A percentile compares a stretch with the other conserved stretches of the same genome.
Evolutionary conservation across 176 grass and related monocot species (phyloP).

Genomic region (Oryza rufipogon): DNA sequence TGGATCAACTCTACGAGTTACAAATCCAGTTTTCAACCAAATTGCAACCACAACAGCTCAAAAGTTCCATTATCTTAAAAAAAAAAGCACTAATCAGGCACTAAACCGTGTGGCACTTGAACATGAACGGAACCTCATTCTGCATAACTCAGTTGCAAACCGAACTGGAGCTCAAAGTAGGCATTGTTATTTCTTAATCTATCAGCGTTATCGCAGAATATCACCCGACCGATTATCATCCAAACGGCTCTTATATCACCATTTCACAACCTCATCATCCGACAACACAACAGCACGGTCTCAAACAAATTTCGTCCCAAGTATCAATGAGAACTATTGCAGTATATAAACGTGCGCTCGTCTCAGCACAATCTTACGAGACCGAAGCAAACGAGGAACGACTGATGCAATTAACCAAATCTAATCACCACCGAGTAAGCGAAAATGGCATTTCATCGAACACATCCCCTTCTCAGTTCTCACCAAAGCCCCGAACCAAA

Average conservation of each 20-base stretch:
- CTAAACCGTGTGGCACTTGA: neutral
- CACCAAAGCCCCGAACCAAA: neutral
- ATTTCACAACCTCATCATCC: neutral
- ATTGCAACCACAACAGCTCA: neutral
- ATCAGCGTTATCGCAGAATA: too few species aligned
- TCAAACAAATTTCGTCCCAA: neutral
- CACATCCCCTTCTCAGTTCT: neutral
- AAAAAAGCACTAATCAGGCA: conserved; percentile 4
- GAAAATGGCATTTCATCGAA: conserved; percentile 13
- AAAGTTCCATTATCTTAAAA: neutral
- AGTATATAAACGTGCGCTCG: neutral
- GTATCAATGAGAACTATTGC: neutral
- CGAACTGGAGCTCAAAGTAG: neutral
- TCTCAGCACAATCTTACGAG: neutral
- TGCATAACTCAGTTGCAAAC: neutral
- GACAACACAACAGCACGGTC: neutral
- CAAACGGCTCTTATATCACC: neutral
- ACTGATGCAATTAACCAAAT: neutral
- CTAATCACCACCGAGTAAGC: neutral
- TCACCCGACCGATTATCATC: neutral
- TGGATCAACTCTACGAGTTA: neutral
- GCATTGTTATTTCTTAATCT: neutral
- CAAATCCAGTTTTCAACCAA: neutral
- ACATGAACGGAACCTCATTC: neutral
- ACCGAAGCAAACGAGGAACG: neutral